Conservation (phyloP, 768 basidiomycete species). For the Suillus bovinus region DNA sequence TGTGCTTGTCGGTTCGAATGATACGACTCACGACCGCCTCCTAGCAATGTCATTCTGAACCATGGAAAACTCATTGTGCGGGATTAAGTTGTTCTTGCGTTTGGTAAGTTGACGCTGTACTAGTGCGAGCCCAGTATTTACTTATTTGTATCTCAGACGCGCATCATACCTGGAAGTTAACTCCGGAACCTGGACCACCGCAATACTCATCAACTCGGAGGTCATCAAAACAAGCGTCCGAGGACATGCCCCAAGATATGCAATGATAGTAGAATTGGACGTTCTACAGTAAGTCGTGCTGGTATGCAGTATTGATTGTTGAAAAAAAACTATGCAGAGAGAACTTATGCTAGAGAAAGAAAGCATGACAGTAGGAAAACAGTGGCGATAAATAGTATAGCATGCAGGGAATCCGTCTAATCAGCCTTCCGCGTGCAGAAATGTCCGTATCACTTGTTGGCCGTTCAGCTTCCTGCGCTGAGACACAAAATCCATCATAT, state of each 20-base stretch:
- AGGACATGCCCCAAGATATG: not conserved
- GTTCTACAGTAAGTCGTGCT: constrained; percentile 6
- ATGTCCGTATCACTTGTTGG: constrained; percentile 26
- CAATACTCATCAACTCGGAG: not conserved
- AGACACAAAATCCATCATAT: constrained; percentile 36
- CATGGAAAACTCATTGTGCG: constrained; percentile 54
- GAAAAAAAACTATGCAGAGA: not conserved
- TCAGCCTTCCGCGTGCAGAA: constrained; percentile 27
- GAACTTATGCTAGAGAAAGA: not conserved
- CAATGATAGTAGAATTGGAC: constrained; percentile 6
- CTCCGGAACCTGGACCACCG: not conserved
- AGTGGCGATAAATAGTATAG: constrained; percentile 2
- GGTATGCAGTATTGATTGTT: constrained; percentile 4
- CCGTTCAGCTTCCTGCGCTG: constrained; percentile 28
- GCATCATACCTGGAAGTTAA: not conserved
- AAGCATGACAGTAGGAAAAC: constrained; percentile 5
- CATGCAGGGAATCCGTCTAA: constrained; percentile 6
- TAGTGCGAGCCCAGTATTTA: not conserved
- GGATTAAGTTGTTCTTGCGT: not conserved
- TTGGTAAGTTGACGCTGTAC: not conserved
- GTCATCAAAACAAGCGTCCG: not conserved
- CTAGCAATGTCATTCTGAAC: constrained; percentile 49
- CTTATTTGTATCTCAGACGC: constrained; percentile 8
- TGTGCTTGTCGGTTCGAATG: not conserved
- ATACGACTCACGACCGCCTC: constrained; percentile 47